A percentile compares a stretch with the other conserved stretches of the same genome.
Conservation (phyloP, 2,329 filamentous ascomycete genomes). For the Penicillium digitatum region DNA sequence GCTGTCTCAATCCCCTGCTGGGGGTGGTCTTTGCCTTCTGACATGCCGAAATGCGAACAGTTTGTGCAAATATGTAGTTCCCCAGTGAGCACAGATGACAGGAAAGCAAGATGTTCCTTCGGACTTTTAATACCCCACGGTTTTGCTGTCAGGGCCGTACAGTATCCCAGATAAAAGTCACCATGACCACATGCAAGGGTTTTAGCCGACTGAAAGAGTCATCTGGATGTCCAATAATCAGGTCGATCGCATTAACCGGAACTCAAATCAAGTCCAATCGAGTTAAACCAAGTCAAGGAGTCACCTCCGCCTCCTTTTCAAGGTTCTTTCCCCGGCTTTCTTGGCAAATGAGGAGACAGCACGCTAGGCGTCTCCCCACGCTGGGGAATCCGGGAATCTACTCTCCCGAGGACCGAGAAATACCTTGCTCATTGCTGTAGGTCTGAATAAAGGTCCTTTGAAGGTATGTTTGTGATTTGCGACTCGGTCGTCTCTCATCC, state of each 20-base stretch:
- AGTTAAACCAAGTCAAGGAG: background rate
- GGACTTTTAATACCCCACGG: constrained; percentile 1
- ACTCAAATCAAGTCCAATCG: background rate
- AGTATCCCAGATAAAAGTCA: background rate
- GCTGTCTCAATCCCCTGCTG: constrained; percentile 14
- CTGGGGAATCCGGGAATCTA: constrained; percentile 16
- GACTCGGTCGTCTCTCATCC: constrained; percentile 17
- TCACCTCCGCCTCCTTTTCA: background rate
- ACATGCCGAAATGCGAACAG: constrained; percentile 1
- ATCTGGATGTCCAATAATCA: background rate
- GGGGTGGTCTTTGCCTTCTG: constrained; percentile 3
- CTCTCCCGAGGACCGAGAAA: constrained; percentile 8
- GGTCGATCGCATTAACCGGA: background rate
- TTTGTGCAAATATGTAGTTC: background rate
- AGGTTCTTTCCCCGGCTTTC: background rate
- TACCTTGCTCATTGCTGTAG: background rate
- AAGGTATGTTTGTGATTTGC: background rate
- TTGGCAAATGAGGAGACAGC: constrained; percentile 1
- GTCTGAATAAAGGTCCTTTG: background rate
- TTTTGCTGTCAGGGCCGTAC: background rate
- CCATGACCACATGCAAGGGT: background rate
- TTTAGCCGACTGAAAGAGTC: background rate
- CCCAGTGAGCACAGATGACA: background rate
- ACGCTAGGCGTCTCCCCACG: background rate
- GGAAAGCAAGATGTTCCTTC: background rate